Evolutionary conservation across 78 protist genomes (phyloP).

Genomic region (Polysphondylium violaceum): DNA sequence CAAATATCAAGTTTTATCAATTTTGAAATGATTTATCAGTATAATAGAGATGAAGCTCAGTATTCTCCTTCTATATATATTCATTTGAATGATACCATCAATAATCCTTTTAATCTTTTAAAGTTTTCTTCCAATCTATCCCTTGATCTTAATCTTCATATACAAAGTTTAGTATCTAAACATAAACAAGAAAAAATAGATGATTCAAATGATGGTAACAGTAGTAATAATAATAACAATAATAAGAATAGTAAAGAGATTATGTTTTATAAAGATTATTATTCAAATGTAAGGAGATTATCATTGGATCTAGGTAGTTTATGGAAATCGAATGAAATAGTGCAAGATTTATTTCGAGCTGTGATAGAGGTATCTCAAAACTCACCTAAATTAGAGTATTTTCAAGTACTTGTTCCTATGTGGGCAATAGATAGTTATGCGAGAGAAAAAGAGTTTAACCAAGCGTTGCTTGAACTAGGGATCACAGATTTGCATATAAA

Average conservation of each 20-base stretch:
- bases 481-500: background rate
- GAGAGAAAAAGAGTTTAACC: background rate
- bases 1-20: background rate
- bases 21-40: background rate
- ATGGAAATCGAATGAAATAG: background rate
- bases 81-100: background rate
- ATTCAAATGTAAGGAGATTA: background rate
- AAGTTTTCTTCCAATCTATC: background rate
- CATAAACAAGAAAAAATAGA: background rate
- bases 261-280: too few species aligned
- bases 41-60: background rate
- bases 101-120: background rate
- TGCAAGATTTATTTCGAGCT: background rate
- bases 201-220: too few species aligned
- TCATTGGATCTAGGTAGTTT: background rate
- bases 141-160: background rate
- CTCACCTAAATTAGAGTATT: background rate
- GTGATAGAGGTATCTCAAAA: background rate
- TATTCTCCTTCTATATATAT: background rate
- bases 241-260: background rate
- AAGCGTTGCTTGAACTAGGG: background rate
- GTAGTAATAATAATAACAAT: too few species aligned
- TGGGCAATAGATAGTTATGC: background rate
- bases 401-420: background rate
- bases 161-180: background rate